Base-by-base conservation (phyloP, 2,329 filamentous ascomycete species). In the Huntiella abstrusa region DNA sequence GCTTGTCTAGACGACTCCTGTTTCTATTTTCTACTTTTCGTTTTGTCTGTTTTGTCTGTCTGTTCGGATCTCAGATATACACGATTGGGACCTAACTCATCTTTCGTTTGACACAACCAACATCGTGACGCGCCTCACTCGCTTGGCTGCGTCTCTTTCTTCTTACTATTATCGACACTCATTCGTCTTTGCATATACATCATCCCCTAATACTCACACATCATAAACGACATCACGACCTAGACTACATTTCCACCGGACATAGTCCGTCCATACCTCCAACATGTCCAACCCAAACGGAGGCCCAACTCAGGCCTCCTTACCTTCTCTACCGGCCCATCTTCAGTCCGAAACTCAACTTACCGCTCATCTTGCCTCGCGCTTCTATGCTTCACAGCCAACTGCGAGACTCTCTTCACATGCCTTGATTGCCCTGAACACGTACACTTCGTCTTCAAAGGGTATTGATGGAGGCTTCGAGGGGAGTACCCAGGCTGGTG, bases 351-450 rank as follows among this genome's bases (percentile, higher is more conserved):
- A 84, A 56, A 82, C 80, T 40, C 79, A 85, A 57, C 67, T 88
- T 54, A 91, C 83, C 3, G 80, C 80, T 45, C 83, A 88, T 61
- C 73, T 91, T 51, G 84, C 83, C 55, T 85, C 75, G 60, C 85
- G 88, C 46, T 98, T 94, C 62, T 91, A 98, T 65, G 82, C 92
- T 45, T 82, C 83, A 46, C 67, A 91, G 49, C 86, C 91, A 7
- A 93, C 87, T 1, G 85, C 91, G 45, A 76, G 77, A 42, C 75
- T 98, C 13, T 95, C 87, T 1, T 93, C 86, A 1, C 87, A 96
- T 59, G 91, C 81, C 42, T 71, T 96, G 54, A 80, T 98, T 57
- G 82, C 83, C 45, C 69, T 98, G 53, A 98, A 98, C 66, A 98
- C 87, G 15, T 96, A 93, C 61, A 88, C 84, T 8, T 83, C 84